phyloP scores from a whole-genome alignment of 768 basidiomycete species.

The Holtermannia corniformis region DNA sequence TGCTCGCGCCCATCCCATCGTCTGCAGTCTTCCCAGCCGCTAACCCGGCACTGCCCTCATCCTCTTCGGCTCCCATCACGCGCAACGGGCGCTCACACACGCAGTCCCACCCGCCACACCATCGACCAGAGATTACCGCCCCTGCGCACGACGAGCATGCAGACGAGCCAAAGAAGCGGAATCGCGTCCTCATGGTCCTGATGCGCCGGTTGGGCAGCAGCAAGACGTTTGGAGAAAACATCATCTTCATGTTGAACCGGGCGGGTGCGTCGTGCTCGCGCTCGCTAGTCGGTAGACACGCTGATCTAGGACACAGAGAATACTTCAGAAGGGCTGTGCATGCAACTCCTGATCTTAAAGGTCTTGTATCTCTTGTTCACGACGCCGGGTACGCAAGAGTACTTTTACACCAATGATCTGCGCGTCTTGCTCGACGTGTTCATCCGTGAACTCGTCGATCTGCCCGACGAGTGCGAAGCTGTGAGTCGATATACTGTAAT shows the following conservation, averaged over 20 bases:
- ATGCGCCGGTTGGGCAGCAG: constrained; percentile 74
- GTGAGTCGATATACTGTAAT: constrained; percentile 47
- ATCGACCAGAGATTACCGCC: too few relatives aligned
- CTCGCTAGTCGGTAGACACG: not conserved
- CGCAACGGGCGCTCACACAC: not conserved
- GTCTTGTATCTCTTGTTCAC: constrained; percentile 91
- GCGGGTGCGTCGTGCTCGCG: constrained; percentile 55
- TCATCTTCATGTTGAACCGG: constrained; percentile 98
- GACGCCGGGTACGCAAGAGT: constrained; percentile 82
- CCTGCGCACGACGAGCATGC: constrained; percentile 34
- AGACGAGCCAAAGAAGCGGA: constrained; percentile 45
- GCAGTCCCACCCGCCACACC: too few relatives aligned
- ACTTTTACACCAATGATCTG: constrained; percentile 96
- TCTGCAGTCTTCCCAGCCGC: not conserved
- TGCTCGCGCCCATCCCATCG: not conserved
- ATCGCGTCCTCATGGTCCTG: constrained; percentile 72
- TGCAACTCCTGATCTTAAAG: constrained; percentile 89
- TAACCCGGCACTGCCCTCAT: not conserved
- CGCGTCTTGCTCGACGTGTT: constrained; percentile 96
- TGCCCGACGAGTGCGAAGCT: constrained; percentile 89
- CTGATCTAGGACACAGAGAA: constrained; percentile 52
- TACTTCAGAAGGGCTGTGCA: constrained; percentile 81
- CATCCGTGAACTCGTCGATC: constrained; percentile 78
- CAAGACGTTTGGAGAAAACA: constrained; percentile 94
- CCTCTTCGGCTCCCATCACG: not conserved